Evolutionary conservation across 768 basidiomycete species (phyloP), one percentile per base, ranked within the genome.

Genomic region (Tephrocybe sp.): DNA sequence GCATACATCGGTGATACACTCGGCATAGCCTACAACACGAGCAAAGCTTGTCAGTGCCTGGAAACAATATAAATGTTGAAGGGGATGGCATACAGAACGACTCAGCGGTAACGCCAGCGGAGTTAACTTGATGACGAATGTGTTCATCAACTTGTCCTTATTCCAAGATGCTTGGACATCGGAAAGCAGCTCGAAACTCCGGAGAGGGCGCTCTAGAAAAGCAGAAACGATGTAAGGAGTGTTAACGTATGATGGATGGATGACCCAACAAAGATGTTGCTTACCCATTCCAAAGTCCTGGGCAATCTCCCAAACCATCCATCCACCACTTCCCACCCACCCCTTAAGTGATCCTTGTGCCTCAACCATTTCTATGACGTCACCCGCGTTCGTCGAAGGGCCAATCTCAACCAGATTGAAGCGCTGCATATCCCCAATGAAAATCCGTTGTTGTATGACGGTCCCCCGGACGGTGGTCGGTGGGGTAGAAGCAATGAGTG

Each of bases 281-380:
- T 50, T 63, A 95, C 94, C 94, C 85, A 95, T 88, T 52, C 93
- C 94, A 63, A 94, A 88, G 62, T 94, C 90, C 56, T 91, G 88
- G 28, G 90, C 90, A 24, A 95, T 68, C 70, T 98, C 96, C 65
- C 81, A 95, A 24, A 98, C 65, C 79, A 94, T 93, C 90, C 92
- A 97, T 5, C 81, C 85, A 4, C 77, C 84, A n/a, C 68, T 73
- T 1, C 80, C 81, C 2, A 68, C 69, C 69, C 77, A 80, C 40
- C 80, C 79, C 37, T 78, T 78, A 38, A 96, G 67, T 49, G 81
- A 78, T 10, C 88, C 90, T 62, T 87, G 82, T 15, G 69, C 68
- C 36, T 85, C 80, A 23, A 93, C 74, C 61, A 81, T 71, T 11
- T 77, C 71, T 48, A 96, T 67, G 5, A 95, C 81, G 49, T 93